Conservation (phyloP, 2,329 filamentous ascomycete genomes). For the Aspergillus fischeri region DNA sequence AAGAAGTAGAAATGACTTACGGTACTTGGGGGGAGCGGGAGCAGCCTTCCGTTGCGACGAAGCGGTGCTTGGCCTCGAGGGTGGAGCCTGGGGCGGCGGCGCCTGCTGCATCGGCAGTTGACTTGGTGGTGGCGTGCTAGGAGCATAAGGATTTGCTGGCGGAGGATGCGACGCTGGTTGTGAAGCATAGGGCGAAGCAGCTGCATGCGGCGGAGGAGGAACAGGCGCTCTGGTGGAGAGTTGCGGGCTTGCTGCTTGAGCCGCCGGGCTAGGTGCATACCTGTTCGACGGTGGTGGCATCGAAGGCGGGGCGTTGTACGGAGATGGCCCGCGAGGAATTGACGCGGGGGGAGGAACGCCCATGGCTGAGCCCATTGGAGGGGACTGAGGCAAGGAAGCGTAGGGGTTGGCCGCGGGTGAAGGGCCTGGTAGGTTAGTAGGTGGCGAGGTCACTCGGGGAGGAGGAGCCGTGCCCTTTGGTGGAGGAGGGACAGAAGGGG, state of each 20-base stretch:
- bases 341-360: slow-evolving; percentile 49
- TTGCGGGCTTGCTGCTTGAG: slow-evolving; percentile 49
- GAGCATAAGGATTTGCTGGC: slow-evolving; percentile 41
- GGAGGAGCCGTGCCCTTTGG: slow-evolving; percentile 72
- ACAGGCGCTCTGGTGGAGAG: slow-evolving; percentile 45
- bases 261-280: slow-evolving; percentile 66
- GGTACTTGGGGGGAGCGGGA: slow-evolving; percentile 61
- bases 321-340: slow-evolving; percentile 70
- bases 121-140: slow-evolving; percentile 45
- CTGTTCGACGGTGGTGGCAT: slow-evolving; percentile 66
- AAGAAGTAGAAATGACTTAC: slow-evolving; percentile 43
- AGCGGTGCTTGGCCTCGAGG: slow-evolving; percentile 45
- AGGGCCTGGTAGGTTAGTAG: slow-evolving; percentile 63
- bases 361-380: slow-evolving; percentile 37
- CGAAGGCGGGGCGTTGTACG: slow-evolving; percentile 77
- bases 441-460: slow-evolving; percentile 67
- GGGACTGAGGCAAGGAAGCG: slow-evolving; percentile 39
- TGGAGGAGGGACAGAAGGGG: slow-evolving; percentile 74
- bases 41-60: slow-evolving; percentile 47
- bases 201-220: slow-evolving; percentile 44
- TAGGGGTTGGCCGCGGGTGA: slow-evolving; percentile 43
- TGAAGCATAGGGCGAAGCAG: slow-evolving; percentile 57
- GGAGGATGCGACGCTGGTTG: slow-evolving; percentile 36
- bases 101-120: slow-evolving; percentile 25
- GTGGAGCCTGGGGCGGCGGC: slow-evolving; percentile 37